These are phyloP conservation scores for Cladophialophora psammophila DNA, from an alignment of 2,329 filamentous ascomycete genomes.

Conservation along the genomic window DNA sequence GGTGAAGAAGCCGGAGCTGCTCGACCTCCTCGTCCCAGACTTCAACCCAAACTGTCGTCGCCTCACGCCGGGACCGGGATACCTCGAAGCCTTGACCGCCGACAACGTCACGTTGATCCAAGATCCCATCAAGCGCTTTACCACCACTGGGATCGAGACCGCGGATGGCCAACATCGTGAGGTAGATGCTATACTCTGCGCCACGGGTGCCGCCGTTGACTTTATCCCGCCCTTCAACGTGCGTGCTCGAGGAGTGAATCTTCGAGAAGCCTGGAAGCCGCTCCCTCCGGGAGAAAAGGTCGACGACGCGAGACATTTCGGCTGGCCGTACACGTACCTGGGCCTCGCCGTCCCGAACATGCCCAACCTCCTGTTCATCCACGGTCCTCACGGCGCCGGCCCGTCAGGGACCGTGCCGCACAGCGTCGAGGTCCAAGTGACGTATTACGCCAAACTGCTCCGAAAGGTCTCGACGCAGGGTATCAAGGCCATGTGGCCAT, in stretches of 20 bases:
- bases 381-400: conserved; percentile 54
- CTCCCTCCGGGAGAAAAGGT: conserved; percentile 45
- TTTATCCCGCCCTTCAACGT: conserved; percentile 47
- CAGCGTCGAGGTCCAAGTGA: conserved; percentile 69
- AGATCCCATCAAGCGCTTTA: conserved; percentile 65
- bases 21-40: conserved; percentile 49
- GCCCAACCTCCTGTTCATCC: conserved; percentile 56
- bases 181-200: conserved; percentile 45
- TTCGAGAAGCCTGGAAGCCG: conserved; percentile 42
- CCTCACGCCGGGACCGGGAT: conserved; percentile 69
- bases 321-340: conserved; percentile 48
- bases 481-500: conserved; percentile 68
- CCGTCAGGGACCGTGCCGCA: conserved; percentile 72
- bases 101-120: conserved; percentile 69
- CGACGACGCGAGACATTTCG: conserved; percentile 40
- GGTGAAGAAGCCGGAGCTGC: conserved; percentile 46
- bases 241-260: conserved; percentile 40
- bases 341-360: conserved; percentile 50
- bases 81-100: conserved; percentile 69
- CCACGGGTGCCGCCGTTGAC: conserved; percentile 49
- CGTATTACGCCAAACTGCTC: conserved; percentile 70
- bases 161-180: conserved; percentile 34
- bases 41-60: conserved; percentile 52
- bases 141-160: conserved; percentile 55
- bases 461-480: conserved; percentile 72